Evolutionary conservation across 208 protist genomes (phyloP), one percentile per base, ranked within the genome.

Genomic region (Wallacemonas sp.): DNA sequence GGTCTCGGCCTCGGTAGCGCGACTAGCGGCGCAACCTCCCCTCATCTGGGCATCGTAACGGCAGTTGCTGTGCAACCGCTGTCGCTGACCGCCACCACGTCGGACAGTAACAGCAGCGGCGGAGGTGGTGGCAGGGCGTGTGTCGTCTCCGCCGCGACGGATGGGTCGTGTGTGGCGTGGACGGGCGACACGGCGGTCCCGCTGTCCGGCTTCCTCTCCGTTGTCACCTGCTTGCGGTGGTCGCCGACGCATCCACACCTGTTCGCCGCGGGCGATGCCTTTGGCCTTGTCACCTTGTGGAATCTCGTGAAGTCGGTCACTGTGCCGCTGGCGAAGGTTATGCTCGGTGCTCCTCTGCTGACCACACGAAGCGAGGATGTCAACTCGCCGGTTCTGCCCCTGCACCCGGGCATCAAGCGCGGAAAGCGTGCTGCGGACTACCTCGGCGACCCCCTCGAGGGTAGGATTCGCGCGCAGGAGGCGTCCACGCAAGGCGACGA

Each of bases 231-330:
- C 32, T 52, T 89, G 36, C 71, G 68, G 44, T 94, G 83, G 84
- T 91, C 82, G 5, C 87, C 87, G 36, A 83, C 80, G 46, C 63
- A 80, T 63, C 54, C 79, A 10, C 39, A 67, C 33, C 53, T 94
- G 6, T 85, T 94, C 59, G 84, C 82, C 19, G 84, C 82, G 19
- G 87, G 82, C 2, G 83, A 89, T 58, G 71, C 68, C 21, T 67
- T 67, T 27, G 87, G 87, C 12, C 45, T 75, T 6, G 77, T 94
- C 10, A 67, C 79, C 19, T 26, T 88, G 21, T 94, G 84, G 84
- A 66, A 81, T 27, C 63, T 94, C 19, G 44, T 45, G 24, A 45
- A 52, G 44, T 88, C 71, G 21, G 67, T 83, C 19, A 69, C 57
- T 24, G 66, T 66, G 9, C 87, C 87, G 2, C 63, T 86, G 29